phyloP scores from a whole-genome alignment of 2,329 filamentous ascomycete species.

The Cordyceps militaris region DNA sequence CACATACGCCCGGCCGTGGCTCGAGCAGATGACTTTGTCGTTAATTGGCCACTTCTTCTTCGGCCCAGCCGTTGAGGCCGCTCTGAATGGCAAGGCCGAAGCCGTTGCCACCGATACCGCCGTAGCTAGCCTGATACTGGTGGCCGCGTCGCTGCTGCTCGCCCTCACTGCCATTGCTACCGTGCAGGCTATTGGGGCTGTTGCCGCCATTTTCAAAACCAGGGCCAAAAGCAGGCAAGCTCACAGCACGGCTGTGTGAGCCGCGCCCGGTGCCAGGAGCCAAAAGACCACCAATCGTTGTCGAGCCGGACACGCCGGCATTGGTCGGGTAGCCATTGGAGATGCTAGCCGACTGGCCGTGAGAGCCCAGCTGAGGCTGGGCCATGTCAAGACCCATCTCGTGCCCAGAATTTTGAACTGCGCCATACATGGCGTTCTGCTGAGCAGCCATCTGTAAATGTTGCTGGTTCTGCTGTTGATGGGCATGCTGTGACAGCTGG shows the following conservation, averaged over 20 bases:
- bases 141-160: slow-evolving; percentile 50
- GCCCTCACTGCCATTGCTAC: slow-evolving; percentile 39
- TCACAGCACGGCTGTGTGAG: slow-evolving; percentile 75
- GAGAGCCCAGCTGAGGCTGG: slow-evolving; percentile 52
- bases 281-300: slow-evolving; percentile 69
- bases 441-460: slow-evolving; percentile 65
- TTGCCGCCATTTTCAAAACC: slow-evolving; percentile 54
- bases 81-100: slow-evolving; percentile 58
- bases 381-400: slow-evolving; percentile 53
- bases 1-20: slow-evolving; percentile 4
- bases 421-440: slow-evolving; percentile 74
- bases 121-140: slow-evolving; percentile 58
- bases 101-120: slow-evolving; percentile 47
- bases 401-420: slow-evolving; percentile 53
- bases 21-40: slow-evolving; percentile 14
- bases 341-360: slow-evolving; percentile 60
- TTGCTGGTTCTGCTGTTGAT: slow-evolving; percentile 69
- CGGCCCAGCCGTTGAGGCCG: slow-evolving; percentile 59
- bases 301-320: slow-evolving; percentile 47
- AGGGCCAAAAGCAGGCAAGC: slow-evolving; percentile 66
- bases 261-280: slow-evolving; percentile 59
- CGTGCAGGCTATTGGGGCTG: slow-evolving; percentile 42
- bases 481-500: slow-evolving; percentile 67
- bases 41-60: slow-evolving; percentile 58
- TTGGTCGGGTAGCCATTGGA: slow-evolving; percentile 55